Percentiles rank a stretch among this genome's conserved stretches.
Evolutionary conservation across 1,284 basidiomycete genomes (phyloP).

Genomic region (Tetrapyrgos nigripes): DNA sequence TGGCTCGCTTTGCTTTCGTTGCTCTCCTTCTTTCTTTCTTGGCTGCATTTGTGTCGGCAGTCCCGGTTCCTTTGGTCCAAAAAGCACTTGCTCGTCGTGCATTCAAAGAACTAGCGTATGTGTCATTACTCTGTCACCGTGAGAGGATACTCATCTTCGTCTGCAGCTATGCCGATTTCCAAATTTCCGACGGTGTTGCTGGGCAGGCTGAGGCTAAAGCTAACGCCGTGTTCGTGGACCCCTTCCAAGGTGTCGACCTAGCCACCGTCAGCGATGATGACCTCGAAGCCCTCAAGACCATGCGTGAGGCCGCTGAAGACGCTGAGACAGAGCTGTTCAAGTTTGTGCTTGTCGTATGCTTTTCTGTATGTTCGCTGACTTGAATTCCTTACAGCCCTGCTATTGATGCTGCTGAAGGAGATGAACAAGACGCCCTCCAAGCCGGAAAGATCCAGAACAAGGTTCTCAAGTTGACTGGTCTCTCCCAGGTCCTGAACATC

Average conservation of each 20-base stretch:
- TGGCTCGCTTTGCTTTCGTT: slow-evolving; percentile 31
- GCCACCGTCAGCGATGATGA: slow-evolving; percentile 29
- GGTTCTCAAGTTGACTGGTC: slow-evolving; percentile 54
- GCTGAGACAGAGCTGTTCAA: slow-evolving; percentile 53
- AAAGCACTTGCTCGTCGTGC: slow-evolving; percentile 15
- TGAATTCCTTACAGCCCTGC: too few species aligned
- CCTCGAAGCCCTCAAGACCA: slow-evolving; percentile 43
- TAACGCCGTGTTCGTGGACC: slow-evolving; percentile 49
- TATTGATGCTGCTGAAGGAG: slow-evolving; percentile 48
- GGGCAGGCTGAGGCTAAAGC: slow-evolving; percentile 49
- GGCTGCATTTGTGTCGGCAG: slow-evolving; percentile 24
- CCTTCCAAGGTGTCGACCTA: slow-evolving; percentile 46
- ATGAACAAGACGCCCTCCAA: slow-evolving; percentile 43
- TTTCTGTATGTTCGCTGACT: too few species aligned
- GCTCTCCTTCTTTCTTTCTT: slow-evolving; percentile 28
- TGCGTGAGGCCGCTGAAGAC: slow-evolving; percentile 45
- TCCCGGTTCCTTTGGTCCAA: slow-evolving; percentile 19
- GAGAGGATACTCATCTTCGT: background rate
- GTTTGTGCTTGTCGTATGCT: too few species aligned
- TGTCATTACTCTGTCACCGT: background rate
- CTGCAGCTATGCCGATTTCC: slow-evolving; percentile 48
- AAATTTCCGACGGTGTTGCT: slow-evolving; percentile 51
- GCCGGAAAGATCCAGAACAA: slow-evolving; percentile 60
- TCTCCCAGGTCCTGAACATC: slow-evolving; percentile 47
- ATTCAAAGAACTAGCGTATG: slow-evolving; percentile 30